phyloP scores from a whole-genome alignment of 306 rosid species.

The Coriaria nepalensis region DNA sequence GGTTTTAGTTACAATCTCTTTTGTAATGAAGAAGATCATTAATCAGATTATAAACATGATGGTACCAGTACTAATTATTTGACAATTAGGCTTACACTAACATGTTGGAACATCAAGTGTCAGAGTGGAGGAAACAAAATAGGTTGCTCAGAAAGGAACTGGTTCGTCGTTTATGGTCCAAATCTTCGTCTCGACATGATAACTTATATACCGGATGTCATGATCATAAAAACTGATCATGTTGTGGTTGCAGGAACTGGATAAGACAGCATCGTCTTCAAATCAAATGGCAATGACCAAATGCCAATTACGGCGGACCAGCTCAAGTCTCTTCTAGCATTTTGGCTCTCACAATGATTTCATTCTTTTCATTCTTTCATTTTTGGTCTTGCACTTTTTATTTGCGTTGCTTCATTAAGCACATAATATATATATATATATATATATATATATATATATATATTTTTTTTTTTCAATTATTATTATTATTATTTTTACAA shows the following conservation, averaged over 20 bases:
- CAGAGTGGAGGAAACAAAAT: conserved; percentile 21
- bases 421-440: too few relatives aligned
- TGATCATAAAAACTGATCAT: background rate
- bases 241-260: conserved; percentile 30
- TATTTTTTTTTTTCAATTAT: too few relatives aligned
- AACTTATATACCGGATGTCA: background rate
- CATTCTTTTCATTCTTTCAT: too few relatives aligned
- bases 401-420: too few relatives aligned
- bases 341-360: too few relatives aligned
- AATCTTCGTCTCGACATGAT: too few relatives aligned
- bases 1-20: conserved; percentile 18
- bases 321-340: conserved; percentile 12
- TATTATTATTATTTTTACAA: too few relatives aligned
- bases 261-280: conserved; percentile 9
- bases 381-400: too few relatives aligned
- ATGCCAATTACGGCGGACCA: conserved; percentile 20
- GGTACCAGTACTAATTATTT: too few relatives aligned
- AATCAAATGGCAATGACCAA: conserved; percentile 11
- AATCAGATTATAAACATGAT: too few relatives aligned
- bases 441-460: too few relatives aligned
- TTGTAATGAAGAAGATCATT: background rate
- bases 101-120: conserved; percentile 23
- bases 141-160: conserved; percentile 22
- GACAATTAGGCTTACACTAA: conserved; percentile 39
- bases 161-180: conserved; percentile 11